A percentile compares a stretch with the other conserved stretches of the same genome.
Conservation (phyloP, 495 filamentous ascomycete genomes). For the Trichoderma virens region DNA sequence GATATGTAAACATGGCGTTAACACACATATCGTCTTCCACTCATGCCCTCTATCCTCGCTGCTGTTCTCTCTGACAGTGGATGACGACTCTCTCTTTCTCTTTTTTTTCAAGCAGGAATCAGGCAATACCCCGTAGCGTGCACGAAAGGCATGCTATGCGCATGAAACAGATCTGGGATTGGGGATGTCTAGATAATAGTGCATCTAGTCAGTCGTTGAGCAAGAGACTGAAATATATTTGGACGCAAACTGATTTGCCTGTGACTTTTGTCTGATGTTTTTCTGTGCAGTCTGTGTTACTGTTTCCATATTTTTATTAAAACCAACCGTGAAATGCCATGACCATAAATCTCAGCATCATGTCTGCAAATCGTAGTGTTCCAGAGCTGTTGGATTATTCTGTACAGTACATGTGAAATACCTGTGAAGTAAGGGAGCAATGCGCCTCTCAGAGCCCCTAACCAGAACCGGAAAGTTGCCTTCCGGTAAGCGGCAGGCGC, state of each 20-base stretch:
- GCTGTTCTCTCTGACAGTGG: neutral
- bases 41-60: neutral
- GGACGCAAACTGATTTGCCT: slow-evolving; percentile 1
- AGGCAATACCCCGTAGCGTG: slow-evolving; percentile 1
- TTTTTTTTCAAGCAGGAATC: neutral
- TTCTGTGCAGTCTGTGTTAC: neutral
- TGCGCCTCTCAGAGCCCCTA: neutral
- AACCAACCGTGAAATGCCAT: too few species aligned
- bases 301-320: too few species aligned
- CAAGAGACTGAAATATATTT: slow-evolving; percentile 9
- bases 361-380: neutral
- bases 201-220: slow-evolving; percentile 9
- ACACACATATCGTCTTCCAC: neutral
- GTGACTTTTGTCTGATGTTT: neutral
- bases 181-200: slow-evolving; percentile 8
- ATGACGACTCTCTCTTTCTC: neutral
- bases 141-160: neutral
- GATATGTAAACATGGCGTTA: neutral
- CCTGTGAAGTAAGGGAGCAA: neutral
- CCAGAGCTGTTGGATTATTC: neutral
- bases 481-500: neutral
- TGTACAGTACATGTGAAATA: neutral
- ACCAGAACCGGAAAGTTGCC: neutral
- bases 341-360: too few species aligned
- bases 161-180: slow-evolving; percentile 7